Evolutionary conservation across 371 early-diverging fungal species (phyloP), one percentile per base, ranked within the genome.

Genomic region (Mortierella sp.): DNA sequence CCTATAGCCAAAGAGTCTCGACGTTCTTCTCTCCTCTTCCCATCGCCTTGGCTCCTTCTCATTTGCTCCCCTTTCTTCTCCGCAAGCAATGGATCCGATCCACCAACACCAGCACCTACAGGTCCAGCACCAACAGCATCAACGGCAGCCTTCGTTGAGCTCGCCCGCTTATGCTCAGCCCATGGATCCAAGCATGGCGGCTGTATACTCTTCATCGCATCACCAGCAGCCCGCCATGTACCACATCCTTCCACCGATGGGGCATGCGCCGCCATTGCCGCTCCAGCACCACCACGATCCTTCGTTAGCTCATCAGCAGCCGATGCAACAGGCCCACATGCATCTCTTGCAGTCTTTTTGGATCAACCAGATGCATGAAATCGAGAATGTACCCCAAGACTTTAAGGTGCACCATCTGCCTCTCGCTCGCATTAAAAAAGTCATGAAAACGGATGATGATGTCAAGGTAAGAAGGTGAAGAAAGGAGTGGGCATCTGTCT

Each of bases 381-480:
- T 90, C 29, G 84, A 87, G 48, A 82, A 86, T 60, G 83, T 83
- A 9, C 70, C 76, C 56, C 86, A 86, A 37, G 98, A 98, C 80
- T 97, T 95, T 83, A 98, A 97, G 83, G 87, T 90, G 45, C 96
- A 99, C 74, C 89, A 92, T 28, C 83, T 99, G 68, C 99, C 99
- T 12, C 83, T 99, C 55, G 99, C 99, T n/a, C 85, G 99, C 46
- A 98, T 99, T 71, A 99, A 99, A 81, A 97, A 99, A 80, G 97
- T 99, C 50, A 99, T 99, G 99, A 99, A 99, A 84, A 93, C 96
- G 3, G 99, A 99, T 82, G 97, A 97, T 60, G 99, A 99, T 72
- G 97, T 97, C 26, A 97, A 96, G 88, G 93, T 93, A 82, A 51
- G 53, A 30, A 23, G 23, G 18, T 15, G 37, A 37, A 9, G 5